Evolutionary conservation across 2,329 filamentous ascomycete genomes (phyloP).

Genomic region (Claviceps monticola): DNA sequence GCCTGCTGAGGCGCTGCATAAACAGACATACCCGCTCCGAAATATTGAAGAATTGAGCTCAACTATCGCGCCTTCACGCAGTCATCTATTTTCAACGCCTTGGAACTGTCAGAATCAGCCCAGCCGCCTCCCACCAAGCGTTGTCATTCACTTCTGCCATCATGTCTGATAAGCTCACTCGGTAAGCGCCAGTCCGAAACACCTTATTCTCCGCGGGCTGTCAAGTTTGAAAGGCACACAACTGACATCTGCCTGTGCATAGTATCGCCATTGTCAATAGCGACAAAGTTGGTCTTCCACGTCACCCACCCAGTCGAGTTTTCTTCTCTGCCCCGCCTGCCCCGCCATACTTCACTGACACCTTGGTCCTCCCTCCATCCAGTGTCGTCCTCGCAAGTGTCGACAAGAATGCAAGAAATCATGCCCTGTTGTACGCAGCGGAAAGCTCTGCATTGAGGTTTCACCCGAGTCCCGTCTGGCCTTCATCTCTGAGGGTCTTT

Average conservation of each 20-base stretch:
- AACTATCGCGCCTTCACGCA: neutral
- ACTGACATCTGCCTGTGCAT: constrained; percentile 14
- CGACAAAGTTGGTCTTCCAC: constrained; percentile 62
- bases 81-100: neutral
- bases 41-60: neutral
- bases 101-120: constrained; percentile 2
- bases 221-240: neutral
- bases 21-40: neutral
- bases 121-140: neutral
- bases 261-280: constrained; percentile 98
- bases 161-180: constrained; percentile 91
- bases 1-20: constrained; percentile 4
- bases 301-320: constrained; percentile 1
- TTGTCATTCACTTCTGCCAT: constrained; percentile 19
- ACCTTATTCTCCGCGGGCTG: neutral
- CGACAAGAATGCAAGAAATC: constrained; percentile 98
- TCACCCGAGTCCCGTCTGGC: constrained; percentile 77
- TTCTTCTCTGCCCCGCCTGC: constrained; percentile 9
- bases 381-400: constrained; percentile 54
- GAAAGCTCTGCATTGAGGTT: constrained; percentile 97
- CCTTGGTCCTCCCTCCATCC: constrained; percentile 15
- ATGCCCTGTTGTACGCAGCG: constrained; percentile 91
- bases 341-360: constrained; percentile 14
- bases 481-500: constrained; percentile 92
- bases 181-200: constrained; percentile 45